phyloP scores from a whole-genome alignment of 1,139 yeast genomes.

The Suhomyces bolitotheri region DNA sequence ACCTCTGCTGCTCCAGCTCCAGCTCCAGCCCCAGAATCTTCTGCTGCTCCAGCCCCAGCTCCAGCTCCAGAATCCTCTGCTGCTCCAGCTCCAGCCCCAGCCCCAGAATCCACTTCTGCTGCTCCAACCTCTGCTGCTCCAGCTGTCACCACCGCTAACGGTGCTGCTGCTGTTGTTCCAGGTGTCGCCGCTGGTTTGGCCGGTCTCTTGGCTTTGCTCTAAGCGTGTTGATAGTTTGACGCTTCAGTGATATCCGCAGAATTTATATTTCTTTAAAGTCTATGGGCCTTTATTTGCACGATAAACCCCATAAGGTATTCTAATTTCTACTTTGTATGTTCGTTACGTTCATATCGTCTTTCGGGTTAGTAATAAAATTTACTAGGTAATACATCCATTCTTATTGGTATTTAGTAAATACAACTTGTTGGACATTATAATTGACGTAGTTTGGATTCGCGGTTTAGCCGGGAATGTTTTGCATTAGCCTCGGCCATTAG shows the following conservation, averaged over 20 bases:
- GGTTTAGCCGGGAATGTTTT: background rate
- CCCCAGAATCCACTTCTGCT: conserved; percentile 12
- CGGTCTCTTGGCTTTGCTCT: conserved; percentile 20
- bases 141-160: conserved; percentile 14
- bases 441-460: background rate
- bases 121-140: conserved; percentile 13
- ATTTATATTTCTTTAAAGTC: conserved; percentile 2
- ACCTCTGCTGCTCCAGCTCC: conserved; percentile 10
- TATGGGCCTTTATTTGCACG: conserved; percentile 7
- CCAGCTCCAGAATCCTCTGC: conserved; percentile 12
- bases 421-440: background rate
- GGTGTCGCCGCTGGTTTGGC: conserved; percentile 20
- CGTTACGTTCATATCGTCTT: conserved; percentile 7
- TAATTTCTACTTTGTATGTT: conserved; percentile 11
- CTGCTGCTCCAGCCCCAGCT: conserved; percentile 16
- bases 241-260: conserved; percentile 3
- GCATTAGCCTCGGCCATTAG: too few relatives aligned
- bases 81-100: conserved; percentile 12
- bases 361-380: conserved; percentile 12
- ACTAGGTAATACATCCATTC: conserved; percentile 3
- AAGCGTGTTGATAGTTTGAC: conserved; percentile 8
- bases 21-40: conserved; percentile 9
- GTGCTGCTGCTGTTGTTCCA: conserved; percentile 17
- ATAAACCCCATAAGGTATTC: conserved; percentile 7
- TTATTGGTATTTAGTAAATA: background rate